Conservation (phyloP, 1,139 yeast species). For the Yamadazyma mexicana region DNA sequence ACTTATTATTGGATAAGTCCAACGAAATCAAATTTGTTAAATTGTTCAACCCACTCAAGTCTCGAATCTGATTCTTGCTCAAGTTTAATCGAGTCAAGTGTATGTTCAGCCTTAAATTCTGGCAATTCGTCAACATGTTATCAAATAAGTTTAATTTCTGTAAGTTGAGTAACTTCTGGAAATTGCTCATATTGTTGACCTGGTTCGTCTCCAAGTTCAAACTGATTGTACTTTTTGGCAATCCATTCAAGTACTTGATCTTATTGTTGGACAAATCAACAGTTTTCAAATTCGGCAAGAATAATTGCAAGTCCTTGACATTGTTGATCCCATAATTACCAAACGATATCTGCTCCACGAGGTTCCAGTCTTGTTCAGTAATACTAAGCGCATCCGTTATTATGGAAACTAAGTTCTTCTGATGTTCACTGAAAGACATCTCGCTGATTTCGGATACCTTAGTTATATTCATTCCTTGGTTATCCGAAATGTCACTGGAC, state of each 20-base stretch:
- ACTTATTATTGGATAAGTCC: slow-evolving; percentile 43
- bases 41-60: slow-evolving; percentile 38
- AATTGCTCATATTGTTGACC: slow-evolving; percentile 44
- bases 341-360: slow-evolving; percentile 37
- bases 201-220: slow-evolving; percentile 39
- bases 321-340: slow-evolving; percentile 32
- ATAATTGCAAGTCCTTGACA: slow-evolving; percentile 43
- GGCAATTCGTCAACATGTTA: slow-evolving; percentile 37
- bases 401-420: slow-evolving; percentile 43
- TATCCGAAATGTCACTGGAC: neutral
- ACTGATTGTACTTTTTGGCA: slow-evolving; percentile 40
- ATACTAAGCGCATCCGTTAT: slow-evolving; percentile 45
- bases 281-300: slow-evolving; percentile 43
- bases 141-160: slow-evolving; percentile 43
- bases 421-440: slow-evolving; percentile 51
- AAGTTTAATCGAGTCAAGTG: slow-evolving; percentile 39
- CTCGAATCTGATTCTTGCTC: slow-evolving; percentile 30
- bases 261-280: slow-evolving; percentile 44
- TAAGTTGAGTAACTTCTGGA: slow-evolving; percentile 38
- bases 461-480: slow-evolving; percentile 31
- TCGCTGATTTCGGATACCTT: slow-evolving; percentile 45
- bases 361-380: slow-evolving; percentile 43
- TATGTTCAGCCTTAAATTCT: slow-evolving; percentile 31
- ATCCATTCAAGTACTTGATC: slow-evolving; percentile 47
- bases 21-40: slow-evolving; percentile 42